Base-by-base conservation (phyloP, 257 asterid species). In the Rhazya stricta region DNA sequence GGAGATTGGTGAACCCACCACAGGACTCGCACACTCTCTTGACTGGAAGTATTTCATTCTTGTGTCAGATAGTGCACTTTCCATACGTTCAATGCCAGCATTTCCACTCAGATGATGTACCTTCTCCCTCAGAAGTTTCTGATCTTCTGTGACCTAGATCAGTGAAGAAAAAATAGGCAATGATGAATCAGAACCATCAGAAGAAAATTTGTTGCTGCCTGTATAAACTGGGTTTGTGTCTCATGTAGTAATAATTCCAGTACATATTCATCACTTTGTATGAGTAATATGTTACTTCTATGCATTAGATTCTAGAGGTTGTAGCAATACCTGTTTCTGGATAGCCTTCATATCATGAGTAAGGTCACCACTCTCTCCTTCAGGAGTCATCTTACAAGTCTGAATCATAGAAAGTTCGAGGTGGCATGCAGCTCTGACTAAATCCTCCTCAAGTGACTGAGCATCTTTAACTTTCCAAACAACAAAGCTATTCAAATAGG, bases 401-500 rank as follows among this genome's bases (percentile, higher is more conserved):
- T 88, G 93, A 53, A 94, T 82, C 97, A 91, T 89, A 30, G 99
- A 91, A 61, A 90, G 84, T 76, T 95, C 99, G 63, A 95, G 98
- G 77, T 89, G 98, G 82, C 97, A 87, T 72, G 99, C 98, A 81
- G 96, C 98, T 83, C 88, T 89, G 66, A 92, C 94, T 83, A 92
- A 83, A 86, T 95, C 98, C 81, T 86, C 94, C 89, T 88, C 96
- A 4, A 95, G 82, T 37, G 90, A 86, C 85, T 84, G 86, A 30
- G 99, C 98, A 86, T 95, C 98, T 88, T 89, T 95, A 41, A 86
- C 90, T 85, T 95, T 95, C 99, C 99, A 95, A 62, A 86, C 84
- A 84, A 95, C 98, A 85, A 95, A 95, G 81, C 95, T 91, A 87
- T 90, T 89, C 89, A 95, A 86, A 72, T 85, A 95, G 53, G 96